Evolutionary conservation across 208 protist genomes (phyloP).

Genomic region (Acanthamoeba polyphaga): DNA sequence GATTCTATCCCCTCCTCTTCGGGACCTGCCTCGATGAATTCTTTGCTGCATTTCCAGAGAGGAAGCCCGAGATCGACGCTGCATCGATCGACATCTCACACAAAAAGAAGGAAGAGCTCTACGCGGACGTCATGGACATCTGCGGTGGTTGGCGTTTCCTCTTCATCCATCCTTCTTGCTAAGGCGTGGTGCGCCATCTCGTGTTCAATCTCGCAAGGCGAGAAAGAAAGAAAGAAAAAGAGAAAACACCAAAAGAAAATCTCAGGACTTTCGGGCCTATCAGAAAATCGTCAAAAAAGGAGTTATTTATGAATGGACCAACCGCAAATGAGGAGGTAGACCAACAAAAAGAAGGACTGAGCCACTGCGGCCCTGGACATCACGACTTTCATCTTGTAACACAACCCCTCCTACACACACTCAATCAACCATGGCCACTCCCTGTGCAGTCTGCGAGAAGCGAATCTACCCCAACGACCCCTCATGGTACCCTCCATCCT

Average conservation of each 20-base stretch:
- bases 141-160: constrained; percentile 48
- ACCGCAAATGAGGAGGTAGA: too few species aligned
- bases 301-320: too few species aligned
- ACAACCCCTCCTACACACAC: not conserved
- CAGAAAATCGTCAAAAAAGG: too few species aligned
- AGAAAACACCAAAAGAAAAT: not conserved
- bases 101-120: not conserved
- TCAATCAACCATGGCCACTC: constrained; percentile 3
- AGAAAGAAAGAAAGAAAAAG: not conserved
- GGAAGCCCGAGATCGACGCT: not conserved
- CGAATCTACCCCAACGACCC: constrained; percentile 51
- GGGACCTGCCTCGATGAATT: constrained; percentile 9
- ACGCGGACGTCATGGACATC: not conserved
- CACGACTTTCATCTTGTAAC: too few species aligned
- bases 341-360: too few species aligned
- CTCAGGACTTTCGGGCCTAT: constrained; percentile 22
- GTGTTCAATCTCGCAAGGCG: not conserved
- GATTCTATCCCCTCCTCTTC: not conserved
- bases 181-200: too few species aligned
- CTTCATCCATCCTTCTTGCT: not conserved
- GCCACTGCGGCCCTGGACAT: too few species aligned
- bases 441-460: constrained; percentile 52
- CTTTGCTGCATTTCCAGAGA: constrained; percentile 42
- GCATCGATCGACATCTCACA: not conserved
- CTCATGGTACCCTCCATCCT: not conserved